Conservation (phyloP, 2,329 filamentous ascomycete species). For the Corinectria fuckeliana region DNA sequence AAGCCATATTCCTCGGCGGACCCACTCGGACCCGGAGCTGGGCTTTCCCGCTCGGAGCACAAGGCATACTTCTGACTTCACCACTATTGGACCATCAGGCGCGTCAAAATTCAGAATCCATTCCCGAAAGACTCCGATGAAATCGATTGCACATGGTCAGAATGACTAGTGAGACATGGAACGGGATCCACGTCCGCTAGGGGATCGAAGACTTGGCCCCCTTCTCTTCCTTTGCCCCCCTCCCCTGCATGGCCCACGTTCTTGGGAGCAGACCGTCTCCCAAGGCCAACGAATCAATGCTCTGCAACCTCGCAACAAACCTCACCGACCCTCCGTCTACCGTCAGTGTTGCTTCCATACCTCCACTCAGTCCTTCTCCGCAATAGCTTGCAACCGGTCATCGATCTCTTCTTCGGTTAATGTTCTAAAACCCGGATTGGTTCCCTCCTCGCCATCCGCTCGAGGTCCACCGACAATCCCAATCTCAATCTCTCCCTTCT, state of each 20-base stretch:
- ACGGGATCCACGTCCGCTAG: constrained; percentile 26
- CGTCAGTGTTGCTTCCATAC: constrained; percentile 19
- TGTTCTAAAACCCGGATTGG: constrained; percentile 79
- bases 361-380: constrained; percentile 87
- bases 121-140: constrained; percentile 29
- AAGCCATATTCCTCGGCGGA: constrained; percentile 26
- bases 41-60: constrained; percentile 21
- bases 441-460: constrained; percentile 82
- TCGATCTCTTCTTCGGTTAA: constrained; percentile 98
- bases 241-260: constrained; percentile 35
- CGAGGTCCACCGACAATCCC: constrained; percentile 92
- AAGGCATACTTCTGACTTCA: constrained; percentile 37
- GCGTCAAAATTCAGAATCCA: constrained; percentile 26
- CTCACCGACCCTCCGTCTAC: constrained; percentile 17
- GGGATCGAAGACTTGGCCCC: constrained; percentile 29
- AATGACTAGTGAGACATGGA: constrained; percentile 35
- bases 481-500: constrained; percentile 98
- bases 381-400: constrained; percentile 95
- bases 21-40: constrained; percentile 25
- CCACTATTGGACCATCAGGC: constrained; percentile 37
- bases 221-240: constrained; percentile 10
- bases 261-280: constrained; percentile 26
- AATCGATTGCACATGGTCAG: constrained; percentile 39
- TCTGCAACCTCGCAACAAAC: constrained; percentile 17
- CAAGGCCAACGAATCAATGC: constrained; percentile 30